A percentile compares a stretch with the other conserved stretches of the same genome.
Evolutionary conservation across 2,329 filamentous ascomycete genomes (phyloP).

Genomic region (Colletotrichum orchidophilum): DNA sequence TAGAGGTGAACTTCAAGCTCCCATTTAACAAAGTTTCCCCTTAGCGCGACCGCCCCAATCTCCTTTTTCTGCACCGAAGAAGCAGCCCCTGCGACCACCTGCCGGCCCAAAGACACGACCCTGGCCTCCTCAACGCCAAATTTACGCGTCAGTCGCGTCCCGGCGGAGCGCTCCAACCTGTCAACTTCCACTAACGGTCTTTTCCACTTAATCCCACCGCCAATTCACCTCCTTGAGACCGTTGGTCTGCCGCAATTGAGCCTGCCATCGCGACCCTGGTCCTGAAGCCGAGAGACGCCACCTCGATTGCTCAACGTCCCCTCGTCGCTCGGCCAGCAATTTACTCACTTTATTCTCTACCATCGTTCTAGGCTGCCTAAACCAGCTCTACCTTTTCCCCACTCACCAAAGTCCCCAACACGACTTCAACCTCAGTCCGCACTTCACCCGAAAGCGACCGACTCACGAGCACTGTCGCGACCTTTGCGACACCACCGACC

Average conservation of each 20-base stretch:
- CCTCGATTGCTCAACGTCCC: not conserved
- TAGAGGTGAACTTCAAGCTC: no score
- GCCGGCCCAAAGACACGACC: constrained; percentile 18
- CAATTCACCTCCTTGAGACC: constrained; percentile 3
- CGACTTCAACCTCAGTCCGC: not conserved
- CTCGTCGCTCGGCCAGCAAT: not conserved
- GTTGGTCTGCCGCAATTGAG: not conserved
- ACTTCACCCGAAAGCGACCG: not conserved
- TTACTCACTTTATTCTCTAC: not conserved
- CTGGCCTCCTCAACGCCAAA: constrained; percentile 42
- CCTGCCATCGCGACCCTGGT: not conserved
- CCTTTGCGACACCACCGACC: not conserved
- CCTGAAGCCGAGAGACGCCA: not conserved
- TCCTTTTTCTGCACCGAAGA: not conserved
- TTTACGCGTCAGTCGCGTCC: constrained; percentile 45
- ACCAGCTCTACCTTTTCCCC: not conserved
- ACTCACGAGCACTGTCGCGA: constrained; percentile 5
- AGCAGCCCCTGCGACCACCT: not conserved
- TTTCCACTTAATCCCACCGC: constrained; percentile 8
- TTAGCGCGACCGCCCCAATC: constrained; percentile 4
- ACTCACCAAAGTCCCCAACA: not conserved
- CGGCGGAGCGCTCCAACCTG: constrained; percentile 10
- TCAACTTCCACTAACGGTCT: constrained; percentile 1
- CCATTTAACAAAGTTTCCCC: not conserved
- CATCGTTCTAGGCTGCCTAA: not conserved